Base-by-base conservation (phyloP, 2,329 filamentous ascomycete genomes). In the Aureobasidium mangrovei region DNA sequence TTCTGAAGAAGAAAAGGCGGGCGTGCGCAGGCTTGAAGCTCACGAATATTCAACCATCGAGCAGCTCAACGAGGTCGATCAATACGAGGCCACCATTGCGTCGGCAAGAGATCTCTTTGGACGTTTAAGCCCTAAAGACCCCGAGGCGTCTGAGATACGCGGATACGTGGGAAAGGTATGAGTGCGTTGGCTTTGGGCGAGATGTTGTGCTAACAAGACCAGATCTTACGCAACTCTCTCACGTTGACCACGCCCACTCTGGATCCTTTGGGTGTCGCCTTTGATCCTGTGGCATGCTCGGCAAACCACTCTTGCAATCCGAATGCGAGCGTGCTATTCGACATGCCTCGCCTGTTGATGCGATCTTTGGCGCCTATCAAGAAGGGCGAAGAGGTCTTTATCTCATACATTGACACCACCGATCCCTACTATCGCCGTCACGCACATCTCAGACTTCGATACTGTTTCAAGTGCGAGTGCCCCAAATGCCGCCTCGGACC, bases 221-320 rank as follows among this genome's bases (percentile, higher is more conserved):
- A 80, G 77, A 61, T 83, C 31, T 72, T 81, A 32, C 69, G 79
- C 45, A 85, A 85, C 60, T 75, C 77, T 2, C 70, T 83, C 55
- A 81, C 80, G 6, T 67, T 84, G 3, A 76, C 77, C 18, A 79
- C 74, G 2, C 72, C 76, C 4, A 71, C 75, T 12, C 74, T 78
- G 45, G 80, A 83, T 59, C 75, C 78, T 0, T 67, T 84, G 26
- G 82, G 82, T 2, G 67, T 83, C n/a, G 76, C 76, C 35, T 63
- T 84, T 12, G 78, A 83, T 57, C 78, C 80, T 0, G 69, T 74
- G 18, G 70, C 77, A 2, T 72, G 77, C 29, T 67, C 75, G 12
- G 71, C 81, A 41, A 85, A 85, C 58, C 82, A 85, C 63, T 82
- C 78, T 41, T 85, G 82, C 62, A 71, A 76, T 27, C 79, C 79